Evolutionary conservation across 148 eudicot species (phyloP).

Genomic region (Diospyros lotus): DNA sequence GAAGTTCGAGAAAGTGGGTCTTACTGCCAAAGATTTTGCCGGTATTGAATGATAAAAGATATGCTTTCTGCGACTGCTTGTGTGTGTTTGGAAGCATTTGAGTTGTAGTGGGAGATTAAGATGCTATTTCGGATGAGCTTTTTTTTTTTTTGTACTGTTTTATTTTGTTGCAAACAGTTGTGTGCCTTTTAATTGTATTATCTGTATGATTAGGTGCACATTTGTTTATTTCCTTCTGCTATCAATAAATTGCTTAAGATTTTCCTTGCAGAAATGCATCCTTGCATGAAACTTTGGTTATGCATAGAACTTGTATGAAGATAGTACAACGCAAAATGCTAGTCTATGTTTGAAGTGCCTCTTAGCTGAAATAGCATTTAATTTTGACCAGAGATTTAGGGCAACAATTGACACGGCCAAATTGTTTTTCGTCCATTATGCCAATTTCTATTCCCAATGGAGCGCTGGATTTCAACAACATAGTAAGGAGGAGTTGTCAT

Average conservation of each 20-base stretch:
- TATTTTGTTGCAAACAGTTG: neutral
- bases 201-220: constrained; percentile 10
- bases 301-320: too few species aligned
- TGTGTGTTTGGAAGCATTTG: constrained; percentile 2
- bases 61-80: neutral
- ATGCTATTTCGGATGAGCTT: neutral
- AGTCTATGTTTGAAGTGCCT: too few species aligned
- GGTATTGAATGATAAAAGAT: constrained; percentile 24
- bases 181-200: neutral
- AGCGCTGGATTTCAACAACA: too few species aligned
- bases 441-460: too few species aligned
- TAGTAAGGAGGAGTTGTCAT: too few species aligned
- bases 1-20: constrained; percentile 66
- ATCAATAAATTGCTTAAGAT: neutral
- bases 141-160: neutral
- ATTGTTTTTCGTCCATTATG: too few species aligned
- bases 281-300: neutral
- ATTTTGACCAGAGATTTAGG: too few species aligned
- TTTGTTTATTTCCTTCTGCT: neutral
- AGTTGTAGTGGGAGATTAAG: neutral
- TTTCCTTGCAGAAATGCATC: neutral
- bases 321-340: too few species aligned
- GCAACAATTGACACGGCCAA: too few species aligned
- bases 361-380: too few species aligned
- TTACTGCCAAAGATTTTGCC: constrained; percentile 65